These are phyloP conservation scores for Penicillium chermesinum DNA, from an alignment of 495 filamentous ascomycete genomes.

Conservation along the genomic window DNA sequence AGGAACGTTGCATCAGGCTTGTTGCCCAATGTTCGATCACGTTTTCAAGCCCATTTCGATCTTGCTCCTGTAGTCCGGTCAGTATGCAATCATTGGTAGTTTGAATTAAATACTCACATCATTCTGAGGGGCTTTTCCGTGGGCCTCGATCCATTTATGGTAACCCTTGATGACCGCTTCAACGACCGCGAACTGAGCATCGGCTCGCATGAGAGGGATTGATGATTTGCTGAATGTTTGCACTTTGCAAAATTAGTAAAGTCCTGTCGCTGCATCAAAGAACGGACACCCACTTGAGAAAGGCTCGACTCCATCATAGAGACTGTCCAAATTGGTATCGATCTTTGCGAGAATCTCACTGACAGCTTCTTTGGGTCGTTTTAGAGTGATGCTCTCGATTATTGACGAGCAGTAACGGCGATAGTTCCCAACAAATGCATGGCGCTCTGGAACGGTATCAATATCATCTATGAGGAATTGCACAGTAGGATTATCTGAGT, in stretches of 20 bases:
- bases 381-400: conserved; percentile 76
- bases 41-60: conserved; percentile 55
- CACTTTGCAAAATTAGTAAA: conserved; percentile 32
- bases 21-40: conserved; percentile 79
- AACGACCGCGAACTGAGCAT: conserved; percentile 84
- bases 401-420: conserved; percentile 80
- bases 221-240: conserved; percentile 77
- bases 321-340: conserved; percentile 63
- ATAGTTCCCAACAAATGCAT: conserved; percentile 98
- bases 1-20: conserved; percentile 64
- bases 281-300: conserved; percentile 40
- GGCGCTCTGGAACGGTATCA: conserved; percentile 88
- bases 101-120: conserved; percentile 22
- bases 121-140: conserved; percentile 49
- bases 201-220: conserved; percentile 67
- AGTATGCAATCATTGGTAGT: conserved; percentile 2
- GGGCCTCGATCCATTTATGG: conserved; percentile 64
- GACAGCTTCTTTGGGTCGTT: conserved; percentile 77
- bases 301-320: conserved; percentile 65
- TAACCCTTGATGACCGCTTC: conserved; percentile 91
- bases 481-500: conserved; percentile 72
- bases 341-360: conserved; percentile 76
- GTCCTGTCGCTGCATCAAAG: background rate
- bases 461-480: conserved; percentile 86
- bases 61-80: conserved; percentile 46